Evolutionary conservation across 2,329 filamentous ascomycete genomes (phyloP), one percentile per base, ranked within the genome.

Genomic region (Colletotrichum ledebouriae): DNA sequence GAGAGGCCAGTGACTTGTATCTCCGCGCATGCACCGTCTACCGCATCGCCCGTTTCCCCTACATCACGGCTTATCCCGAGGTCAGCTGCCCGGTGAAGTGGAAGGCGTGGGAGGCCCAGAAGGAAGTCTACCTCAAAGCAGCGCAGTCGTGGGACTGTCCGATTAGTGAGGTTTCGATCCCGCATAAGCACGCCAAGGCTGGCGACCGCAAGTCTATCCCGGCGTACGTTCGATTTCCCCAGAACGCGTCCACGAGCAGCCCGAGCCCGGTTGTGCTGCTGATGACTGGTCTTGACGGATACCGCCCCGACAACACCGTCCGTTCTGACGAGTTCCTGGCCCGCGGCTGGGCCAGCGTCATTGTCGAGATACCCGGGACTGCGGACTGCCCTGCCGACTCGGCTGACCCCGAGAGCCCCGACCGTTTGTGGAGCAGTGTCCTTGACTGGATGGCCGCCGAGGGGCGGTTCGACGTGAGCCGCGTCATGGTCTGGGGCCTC

Each of bases 11-110:
- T 4, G 85, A 86, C 41, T 82, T 91, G 17, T 92, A 90, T 77
- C 83, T 92, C n/a, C 88, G 91, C 22, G 90, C 90, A 5, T 91
- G 90, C 22, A 88, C 90, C 29, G 83, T 94, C n/a, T 90, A 92
- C 77, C 86, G 92, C 59, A 93, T 94, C 72, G 85, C 90, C 0
- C 85, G 92, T 15, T 94, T 94, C 74, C 91, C 92, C 3, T 85
- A 86, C 72, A 80, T 86, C 71, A 77, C 80, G 3, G 71, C 75
- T 3, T 80, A 77, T 57, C 82, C 83, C 0, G 58, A 67, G 2
- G 69, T 81, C 46, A 82, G 73, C 71, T 80, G 81, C 49, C 75
- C 77, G 1, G 75, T 78, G 55, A 90, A 94, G 77, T 85, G 87
- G 71, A 76, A 83, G 33, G 90, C 90, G 1, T 94, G 90, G 87